Percentiles rank a stretch among this genome's conserved stretches.
Conservation (phyloP, 1,139 yeast species). For the Hyphopichia burtonii region DNA sequence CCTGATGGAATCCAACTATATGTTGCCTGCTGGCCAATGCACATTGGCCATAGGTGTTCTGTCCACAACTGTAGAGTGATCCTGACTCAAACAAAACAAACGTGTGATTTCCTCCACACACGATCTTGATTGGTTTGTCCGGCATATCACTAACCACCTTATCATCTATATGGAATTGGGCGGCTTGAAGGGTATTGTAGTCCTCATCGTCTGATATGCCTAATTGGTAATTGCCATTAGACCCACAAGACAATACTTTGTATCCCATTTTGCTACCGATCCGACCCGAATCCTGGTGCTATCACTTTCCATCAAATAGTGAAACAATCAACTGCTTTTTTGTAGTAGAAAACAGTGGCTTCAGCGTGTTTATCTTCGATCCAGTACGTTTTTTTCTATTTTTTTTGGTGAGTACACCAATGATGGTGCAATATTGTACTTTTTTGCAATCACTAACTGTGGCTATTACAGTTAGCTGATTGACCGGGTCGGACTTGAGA, state of each 20-base stretch:
- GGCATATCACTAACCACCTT: slow-evolving; percentile 4
- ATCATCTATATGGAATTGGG: slow-evolving; percentile 13
- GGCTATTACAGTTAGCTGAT: background rate
- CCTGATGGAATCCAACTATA: slow-evolving; percentile 6
- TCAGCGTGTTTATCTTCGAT: no score
- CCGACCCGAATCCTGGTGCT: no score
- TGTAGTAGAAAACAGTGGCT: background rate
- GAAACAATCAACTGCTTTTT: no score
- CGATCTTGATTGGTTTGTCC: slow-evolving; percentile 37
- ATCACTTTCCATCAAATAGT: no score
- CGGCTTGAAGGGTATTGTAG: slow-evolving; percentile 26
- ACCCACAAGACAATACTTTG: slow-evolving; percentile 62
- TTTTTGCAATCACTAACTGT: background rate
- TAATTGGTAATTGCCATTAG: slow-evolving; percentile 78
- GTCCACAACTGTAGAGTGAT: slow-evolving; percentile 57
- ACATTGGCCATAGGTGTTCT: slow-evolving; percentile 56
- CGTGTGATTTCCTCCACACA: slow-evolving; percentile 90
- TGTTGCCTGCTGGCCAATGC: slow-evolving; percentile 20
- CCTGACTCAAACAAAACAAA: slow-evolving; percentile 57
- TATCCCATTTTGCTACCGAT: slow-evolving; percentile 11
- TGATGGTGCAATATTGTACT: no score
- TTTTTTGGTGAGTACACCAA: no score
- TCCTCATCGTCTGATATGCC: slow-evolving; percentile 66
- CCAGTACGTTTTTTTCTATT: background rate
- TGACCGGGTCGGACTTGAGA: no score